Percentiles rank a stretch among this genome's conserved stretches.
These are phyloP conservation scores for Colletotrichum gloeosporioides DNA, from an alignment of 2,329 filamentous ascomycete genomes.

Conservation along the genomic window DNA sequence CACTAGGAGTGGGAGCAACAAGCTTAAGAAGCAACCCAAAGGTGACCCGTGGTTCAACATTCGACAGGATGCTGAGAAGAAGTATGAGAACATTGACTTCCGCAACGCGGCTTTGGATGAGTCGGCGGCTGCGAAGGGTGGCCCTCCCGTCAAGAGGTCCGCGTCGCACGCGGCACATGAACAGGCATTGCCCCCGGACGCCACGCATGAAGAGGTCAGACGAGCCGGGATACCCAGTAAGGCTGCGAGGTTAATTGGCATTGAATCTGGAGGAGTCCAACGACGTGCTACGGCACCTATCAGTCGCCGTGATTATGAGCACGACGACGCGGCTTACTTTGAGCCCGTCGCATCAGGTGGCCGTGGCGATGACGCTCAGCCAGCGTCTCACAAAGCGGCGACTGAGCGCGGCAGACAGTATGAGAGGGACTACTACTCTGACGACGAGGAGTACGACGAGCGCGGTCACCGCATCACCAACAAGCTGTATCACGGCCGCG, in stretches of 20 bases:
- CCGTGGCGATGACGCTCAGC: not conserved
- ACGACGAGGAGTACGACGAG: slow-evolving; percentile 30
- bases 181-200: slow-evolving; percentile 38
- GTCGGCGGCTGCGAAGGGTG: slow-evolving; percentile 21
- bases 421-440: slow-evolving; percentile 28
- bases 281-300: slow-evolving; percentile 21
- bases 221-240: slow-evolving; percentile 18
- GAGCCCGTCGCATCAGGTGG: not conserved
- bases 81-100: slow-evolving; percentile 31
- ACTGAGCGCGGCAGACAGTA: slow-evolving; percentile 1
- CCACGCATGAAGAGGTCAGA: slow-evolving; percentile 8
- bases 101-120: slow-evolving; percentile 26
- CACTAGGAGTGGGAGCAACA: slow-evolving; percentile 60
- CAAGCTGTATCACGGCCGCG: slow-evolving; percentile 45
- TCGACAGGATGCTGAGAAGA: slow-evolving; percentile 48
- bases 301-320: slow-evolving; percentile 4
- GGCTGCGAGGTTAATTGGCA: slow-evolving; percentile 22
- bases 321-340: not conserved
- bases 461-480: slow-evolving; percentile 41
- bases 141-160: slow-evolving; percentile 10
- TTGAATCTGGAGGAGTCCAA: slow-evolving; percentile 14
- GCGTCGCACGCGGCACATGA: slow-evolving; percentile 28
- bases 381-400: not conserved
- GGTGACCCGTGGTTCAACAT: slow-evolving; percentile 52
- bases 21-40: slow-evolving; percentile 62